Evolutionary conservation across 768 basidiomycete species (phyloP), one percentile per base, ranked within the genome.

Genomic region (Hebeloma cylindrosporum): DNA sequence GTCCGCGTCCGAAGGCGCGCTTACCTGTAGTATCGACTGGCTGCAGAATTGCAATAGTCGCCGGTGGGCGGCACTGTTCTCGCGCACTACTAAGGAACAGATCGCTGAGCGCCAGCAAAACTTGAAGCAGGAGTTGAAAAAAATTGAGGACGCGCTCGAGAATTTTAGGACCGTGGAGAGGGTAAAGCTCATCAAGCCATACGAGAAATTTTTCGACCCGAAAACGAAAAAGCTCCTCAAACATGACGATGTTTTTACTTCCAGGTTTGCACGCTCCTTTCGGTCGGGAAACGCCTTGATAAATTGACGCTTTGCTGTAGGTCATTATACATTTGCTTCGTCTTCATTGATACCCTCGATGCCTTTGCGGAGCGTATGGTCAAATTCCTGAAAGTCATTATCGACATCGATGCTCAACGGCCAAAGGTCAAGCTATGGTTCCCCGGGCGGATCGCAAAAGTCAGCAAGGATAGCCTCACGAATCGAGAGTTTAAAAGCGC

Each of bases 321-420:
- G 25, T 71, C 74, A 3, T 60, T 76, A 2, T 76, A 69, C 43
- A 60, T 71, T 10, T 72, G 71, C 34, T 74, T 75, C 42, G 71
- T 74, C 1, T 75, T 73, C 55, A 66, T 66, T 27, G 70, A 71
- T 44, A 63, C 69, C 22, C 50, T 76, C 7, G 67, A 73, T 17
- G 64, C 65, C 2, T 74, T 72, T 31, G 63, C 71, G 0, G 66
- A 70, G 8, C 59, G 64, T 6, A 58, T 73, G 2, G 47, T 59
- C 10, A 60, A 58, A 10, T 48, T 73, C 3, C 49, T 74, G 17
- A 42, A 51, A n/a, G 43, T 67, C 17, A 39, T 69, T 4, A 46
- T 66, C 4, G 64, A 66, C 6, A 54, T 74, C 10, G 70, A 73
- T 40, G 32, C 33, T 5, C 63, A 65, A 47, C 59, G 74, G 20